These are phyloP conservation scores for Phytophthora multivora DNA, from an alignment of 352 stramenopile species.

Conservation along the genomic window DNA sequence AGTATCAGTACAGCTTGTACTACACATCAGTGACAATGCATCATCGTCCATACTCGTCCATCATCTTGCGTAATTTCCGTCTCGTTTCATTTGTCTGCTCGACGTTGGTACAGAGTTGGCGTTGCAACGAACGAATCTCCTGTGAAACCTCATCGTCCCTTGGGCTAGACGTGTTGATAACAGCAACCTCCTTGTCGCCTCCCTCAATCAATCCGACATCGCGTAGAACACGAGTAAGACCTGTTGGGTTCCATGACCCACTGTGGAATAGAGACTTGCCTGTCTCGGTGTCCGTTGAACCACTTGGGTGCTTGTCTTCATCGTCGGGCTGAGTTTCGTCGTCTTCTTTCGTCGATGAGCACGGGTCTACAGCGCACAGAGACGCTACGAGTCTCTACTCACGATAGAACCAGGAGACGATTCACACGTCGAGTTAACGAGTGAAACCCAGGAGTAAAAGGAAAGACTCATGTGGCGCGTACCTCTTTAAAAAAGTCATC, in stretches of 20 bases:
- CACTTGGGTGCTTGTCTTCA: constrained; percentile 24
- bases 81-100: constrained; percentile 67
- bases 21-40: neutral
- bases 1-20: neutral
- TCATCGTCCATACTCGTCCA: constrained; percentile 48
- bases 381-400: constrained; percentile 43
- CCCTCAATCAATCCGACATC: constrained; percentile 61
- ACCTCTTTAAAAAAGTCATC: constrained; percentile 66
- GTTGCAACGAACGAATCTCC: constrained; percentile 64
- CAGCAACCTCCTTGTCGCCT: constrained; percentile 28
- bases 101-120: constrained; percentile 43
- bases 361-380: constrained; percentile 20
- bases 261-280: constrained; percentile 6
- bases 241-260: constrained; percentile 34
- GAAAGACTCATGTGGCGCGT: neutral
- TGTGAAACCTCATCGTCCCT: constrained; percentile 69
- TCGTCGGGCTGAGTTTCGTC: constrained; percentile 19
- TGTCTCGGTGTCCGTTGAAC: constrained; percentile 6
- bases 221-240: constrained; percentile 36
- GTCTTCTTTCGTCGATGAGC: constrained; percentile 9
- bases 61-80: constrained; percentile 51
- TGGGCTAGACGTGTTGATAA: constrained; percentile 26
- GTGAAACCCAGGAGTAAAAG: too few species aligned
- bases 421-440: neutral
- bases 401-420: neutral